Conservation (phyloP, 805 yeast species). For the Nakazawaea peltata region DNA sequence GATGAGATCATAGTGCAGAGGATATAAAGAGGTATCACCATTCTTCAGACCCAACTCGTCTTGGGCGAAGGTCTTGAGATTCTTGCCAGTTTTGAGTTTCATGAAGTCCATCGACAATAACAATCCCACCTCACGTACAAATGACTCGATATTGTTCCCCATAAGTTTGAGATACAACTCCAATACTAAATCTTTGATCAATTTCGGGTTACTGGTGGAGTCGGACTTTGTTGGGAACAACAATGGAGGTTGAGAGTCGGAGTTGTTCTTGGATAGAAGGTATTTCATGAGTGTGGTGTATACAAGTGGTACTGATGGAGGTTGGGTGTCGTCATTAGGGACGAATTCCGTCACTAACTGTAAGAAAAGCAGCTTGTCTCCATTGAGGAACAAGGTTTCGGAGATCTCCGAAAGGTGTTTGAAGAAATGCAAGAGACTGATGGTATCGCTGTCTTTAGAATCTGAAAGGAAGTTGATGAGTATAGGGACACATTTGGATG, state of each 20-base stretch:
- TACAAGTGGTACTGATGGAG: too few relatives aligned
- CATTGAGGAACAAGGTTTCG: constrained; percentile 1
- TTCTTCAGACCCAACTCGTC: background rate
- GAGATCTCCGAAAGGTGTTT: constrained; percentile 4
- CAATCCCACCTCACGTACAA: constrained; percentile 6
- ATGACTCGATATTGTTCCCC: constrained; percentile 6
- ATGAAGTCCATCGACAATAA: constrained; percentile 9
- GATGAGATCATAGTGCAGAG: constrained; percentile 5
- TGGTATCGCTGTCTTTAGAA: background rate
- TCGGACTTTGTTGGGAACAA: too few relatives aligned
- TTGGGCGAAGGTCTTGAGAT: background rate
- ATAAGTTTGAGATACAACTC: constrained; percentile 6
- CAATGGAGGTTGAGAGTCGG: background rate
- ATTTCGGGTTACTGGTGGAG: background rate
- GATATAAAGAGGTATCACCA: constrained; percentile 2
- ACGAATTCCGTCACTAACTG: background rate
- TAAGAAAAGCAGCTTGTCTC: background rate
- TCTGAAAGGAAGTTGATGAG: background rate
- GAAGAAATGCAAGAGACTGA: constrained; percentile 6
- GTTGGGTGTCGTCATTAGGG: background rate
- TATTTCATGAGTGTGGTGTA: constrained; percentile 5
- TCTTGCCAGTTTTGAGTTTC: constrained; percentile 1
- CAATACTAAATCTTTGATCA: constrained; percentile 5
- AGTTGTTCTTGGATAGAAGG: background rate
- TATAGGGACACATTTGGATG: background rate